Evolutionary conservation across 148 eudicot species (phyloP).

Genomic region (Vaccinium corymbosum): DNA sequence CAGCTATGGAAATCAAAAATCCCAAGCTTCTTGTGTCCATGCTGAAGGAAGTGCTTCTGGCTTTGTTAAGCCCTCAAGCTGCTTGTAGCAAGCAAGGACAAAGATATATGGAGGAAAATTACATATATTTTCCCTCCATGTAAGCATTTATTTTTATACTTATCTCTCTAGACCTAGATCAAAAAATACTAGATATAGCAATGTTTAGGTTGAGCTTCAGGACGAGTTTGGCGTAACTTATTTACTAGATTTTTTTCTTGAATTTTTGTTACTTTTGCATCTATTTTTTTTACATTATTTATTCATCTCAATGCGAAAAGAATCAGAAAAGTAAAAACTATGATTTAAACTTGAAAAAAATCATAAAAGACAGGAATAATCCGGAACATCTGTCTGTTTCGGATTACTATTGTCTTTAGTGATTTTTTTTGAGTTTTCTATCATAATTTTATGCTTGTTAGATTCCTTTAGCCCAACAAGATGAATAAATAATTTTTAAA

Average conservation of each 20-base stretch:
- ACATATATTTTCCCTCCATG: neutral
- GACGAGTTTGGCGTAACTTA: neutral
- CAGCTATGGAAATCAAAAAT: slow-evolving; percentile 15
- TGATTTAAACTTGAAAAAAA: neutral
- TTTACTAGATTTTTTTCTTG: neutral
- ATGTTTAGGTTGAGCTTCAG: neutral
- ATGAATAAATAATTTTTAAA: no score
- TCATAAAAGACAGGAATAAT: neutral
- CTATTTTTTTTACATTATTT: neutral
- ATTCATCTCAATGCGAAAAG: no score
- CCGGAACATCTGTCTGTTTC: neutral
- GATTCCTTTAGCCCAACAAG: no score
- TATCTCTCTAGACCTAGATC: neutral
- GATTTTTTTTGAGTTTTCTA: neutral
- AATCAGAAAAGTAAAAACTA: neutral
- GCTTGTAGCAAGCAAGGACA: slow-evolving; percentile 14
- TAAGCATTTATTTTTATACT: neutral
- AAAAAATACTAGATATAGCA: neutral
- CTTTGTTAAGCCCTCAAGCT: slow-evolving; percentile 22
- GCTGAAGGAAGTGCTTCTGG: slow-evolving; percentile 38
- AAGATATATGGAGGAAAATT: neutral
- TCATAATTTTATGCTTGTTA: neutral
- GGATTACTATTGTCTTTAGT: neutral
- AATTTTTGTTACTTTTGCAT: no score
- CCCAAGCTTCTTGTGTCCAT: slow-evolving; percentile 26